A percentile compares a stretch with the other conserved stretches of the same genome.
Conservation (phyloP, 805 yeast species). For the Barnettozyma wickerhamii region DNA sequence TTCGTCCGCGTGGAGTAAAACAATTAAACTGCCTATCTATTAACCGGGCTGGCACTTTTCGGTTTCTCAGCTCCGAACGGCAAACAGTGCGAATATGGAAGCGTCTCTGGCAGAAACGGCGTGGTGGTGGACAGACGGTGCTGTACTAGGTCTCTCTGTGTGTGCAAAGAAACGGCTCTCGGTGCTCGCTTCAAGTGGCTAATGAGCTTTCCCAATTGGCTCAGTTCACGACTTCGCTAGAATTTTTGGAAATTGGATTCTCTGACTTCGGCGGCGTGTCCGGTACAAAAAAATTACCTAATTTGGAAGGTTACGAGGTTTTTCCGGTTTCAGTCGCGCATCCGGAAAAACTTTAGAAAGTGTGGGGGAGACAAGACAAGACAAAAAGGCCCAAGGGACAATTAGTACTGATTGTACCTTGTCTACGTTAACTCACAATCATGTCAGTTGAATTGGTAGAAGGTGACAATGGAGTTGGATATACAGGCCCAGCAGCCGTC, state of each 20-base stretch:
- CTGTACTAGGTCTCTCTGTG: too few relatives aligned
- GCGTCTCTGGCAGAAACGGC: too few relatives aligned
- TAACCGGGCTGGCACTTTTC: too few relatives aligned
- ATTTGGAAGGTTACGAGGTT: conserved; percentile 1
- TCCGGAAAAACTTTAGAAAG: neutral
- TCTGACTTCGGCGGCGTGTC: conserved; percentile 7
- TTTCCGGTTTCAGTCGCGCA: neutral
- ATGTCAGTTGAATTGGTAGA: too few relatives aligned
- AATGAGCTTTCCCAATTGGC: too few relatives aligned
- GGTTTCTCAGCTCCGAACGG: too few relatives aligned
- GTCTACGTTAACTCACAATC: neutral
- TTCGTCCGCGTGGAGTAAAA: too few relatives aligned
- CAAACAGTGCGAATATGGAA: too few relatives aligned
- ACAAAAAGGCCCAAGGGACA: neutral
- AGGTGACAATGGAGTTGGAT: neutral
- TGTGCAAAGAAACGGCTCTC: too few relatives aligned
- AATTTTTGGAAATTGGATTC: conserved; percentile 3
- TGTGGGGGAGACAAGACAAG: neutral
- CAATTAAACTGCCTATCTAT: too few relatives aligned
- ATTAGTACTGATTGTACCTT: neutral
- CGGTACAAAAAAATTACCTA: neutral
- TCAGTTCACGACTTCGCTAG: neutral
- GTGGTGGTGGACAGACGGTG: too few relatives aligned
- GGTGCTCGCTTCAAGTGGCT: too few relatives aligned
- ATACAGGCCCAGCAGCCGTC: conserved; percentile 1